Base-by-base conservation (phyloP, 1,139 yeast species). In the Nakaseomyces nivariensis region DNA sequence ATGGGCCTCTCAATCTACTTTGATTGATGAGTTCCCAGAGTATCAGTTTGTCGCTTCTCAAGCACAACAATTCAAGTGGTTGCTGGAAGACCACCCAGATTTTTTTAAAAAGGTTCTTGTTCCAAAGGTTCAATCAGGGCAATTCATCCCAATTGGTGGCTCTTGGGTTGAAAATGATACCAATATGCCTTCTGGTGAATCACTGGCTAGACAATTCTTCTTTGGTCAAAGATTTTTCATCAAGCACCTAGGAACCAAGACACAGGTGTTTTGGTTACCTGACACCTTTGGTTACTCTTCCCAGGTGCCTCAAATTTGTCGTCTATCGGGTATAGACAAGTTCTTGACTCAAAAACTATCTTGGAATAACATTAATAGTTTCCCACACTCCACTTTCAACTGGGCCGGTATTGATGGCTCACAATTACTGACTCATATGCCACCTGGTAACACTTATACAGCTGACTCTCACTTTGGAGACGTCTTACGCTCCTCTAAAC, bases 81-180 rank as follows among this genome's bases (percentile, higher is more conserved):
- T 92, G 56, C 75, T 79, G 56, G 71, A 79, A 52, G 92, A 88
- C 63, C 94, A 92, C 61, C 97, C 97, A 0, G 87, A 82, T 41
- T 75, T 87, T 42, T 87, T 80, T 58, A 67, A 71, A 36, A 75
- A 79, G 51, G 74, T 87, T 38, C 52, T 71, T 13, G 75, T 81
- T 58, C 76, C 79, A 44, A 87, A 87, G 52, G 83, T 83, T 49
- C 72, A 78, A 48, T 78, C 79, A 37, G 86, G 86, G 49, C 83
- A 85, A 58, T 92, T 90, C 62, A 75, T 88, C 48, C 95, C 96
- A 11, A 78, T 92, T 56, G 98, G 98, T 50, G 97, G 97, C 4
- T 81, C 96, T 0, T 92, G 97, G 97, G 97, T 92, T 46, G 98
- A 92, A 68, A 85, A 88, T 65, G 98, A 92, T 67, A 90, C 97